phyloP scores from a whole-genome alignment of 768 basidiomycete species.

The Mycena rebaudengoi region DNA sequence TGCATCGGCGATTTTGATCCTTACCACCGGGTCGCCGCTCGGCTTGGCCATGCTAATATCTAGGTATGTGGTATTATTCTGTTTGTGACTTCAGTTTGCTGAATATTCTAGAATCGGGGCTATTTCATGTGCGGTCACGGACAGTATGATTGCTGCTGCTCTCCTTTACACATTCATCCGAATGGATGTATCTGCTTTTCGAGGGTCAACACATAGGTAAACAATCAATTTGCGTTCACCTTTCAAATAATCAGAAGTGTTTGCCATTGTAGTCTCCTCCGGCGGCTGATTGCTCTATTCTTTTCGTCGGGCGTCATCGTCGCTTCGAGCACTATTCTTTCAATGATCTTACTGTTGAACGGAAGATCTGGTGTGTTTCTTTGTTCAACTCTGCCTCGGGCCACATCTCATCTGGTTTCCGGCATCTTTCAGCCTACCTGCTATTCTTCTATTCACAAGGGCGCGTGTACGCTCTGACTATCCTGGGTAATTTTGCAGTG shows the following conservation, averaged over 20 bases:
- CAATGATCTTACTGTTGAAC: background rate
- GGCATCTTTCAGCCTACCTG: background rate
- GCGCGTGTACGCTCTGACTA: slow-evolving; percentile 4
- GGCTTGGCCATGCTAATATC: background rate
- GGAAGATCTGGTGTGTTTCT: background rate
- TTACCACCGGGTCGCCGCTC: background rate
- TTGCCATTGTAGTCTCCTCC: slow-evolving; percentile 19
- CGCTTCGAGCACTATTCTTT: background rate
- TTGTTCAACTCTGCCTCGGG: no score
- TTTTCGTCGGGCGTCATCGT: slow-evolving; percentile 4
- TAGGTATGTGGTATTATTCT: background rate
- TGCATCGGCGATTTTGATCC: slow-evolving; percentile 1
- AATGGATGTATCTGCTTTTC: background rate
- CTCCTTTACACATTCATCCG: slow-evolving; percentile 5
- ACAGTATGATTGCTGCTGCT: slow-evolving; percentile 10
- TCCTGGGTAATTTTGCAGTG: background rate
- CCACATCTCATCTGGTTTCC: no score
- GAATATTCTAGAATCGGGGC: slow-evolving; percentile 6
- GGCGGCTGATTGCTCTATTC: background rate
- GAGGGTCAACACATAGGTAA: background rate
- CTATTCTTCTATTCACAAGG: background rate
- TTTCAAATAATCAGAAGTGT: no score
- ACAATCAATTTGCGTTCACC: background rate
- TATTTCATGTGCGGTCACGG: slow-evolving; percentile 1
- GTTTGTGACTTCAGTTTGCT: background rate